Evolutionary conservation across 139 green algal species (phyloP), one percentile per base, ranked within the genome.

Genomic region (Coelastrella sp.): DNA sequence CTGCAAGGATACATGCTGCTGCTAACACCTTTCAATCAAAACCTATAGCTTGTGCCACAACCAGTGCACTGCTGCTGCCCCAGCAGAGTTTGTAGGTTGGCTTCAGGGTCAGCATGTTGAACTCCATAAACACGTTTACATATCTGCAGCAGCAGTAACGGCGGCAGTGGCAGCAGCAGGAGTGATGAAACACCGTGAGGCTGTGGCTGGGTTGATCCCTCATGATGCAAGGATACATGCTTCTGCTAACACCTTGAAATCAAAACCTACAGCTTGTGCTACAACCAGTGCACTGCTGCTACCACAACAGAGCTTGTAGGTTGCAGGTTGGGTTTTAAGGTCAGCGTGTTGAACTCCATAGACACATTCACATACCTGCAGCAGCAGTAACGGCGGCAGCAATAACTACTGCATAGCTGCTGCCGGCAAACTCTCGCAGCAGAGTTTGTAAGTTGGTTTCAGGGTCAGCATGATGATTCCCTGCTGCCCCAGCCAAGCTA

Each of bases 51-150:
- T 80, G 66, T 32, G 83, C 83, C 2, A 88, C 81, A 68, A 80
- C 83, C 23, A 97, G 90, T 14, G 95, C 95, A 68, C 95, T 96
- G 89, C 92, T 96, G 56, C 95, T 87, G 57, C 97, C 97, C 97
- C 97, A 98, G 22, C 94, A 73, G 84, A 99, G 93, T 71, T 89
- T 85, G 94, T 99, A 99, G 5, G 97, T 99, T 1, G 97, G 97
- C 3, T 85, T 79, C 71, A 99, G 95, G 17, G 87, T 94, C 17
- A 83, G 82, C 57, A 94, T 93, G 88, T 99, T 97, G 92, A 99
- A 99, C 78, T 97, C 97, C 92, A 98, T 96, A 74, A 89, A 94
- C 20, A 95, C 95, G 80, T 98, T 98, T 78, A 95, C 93, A 85
- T 97, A 98, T 17, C 65, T 82, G 78, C 10, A 84, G 78, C 32